Conservation (phyloP, 75 land plant genomes). For the Selaginella moellendorffii region DNA sequence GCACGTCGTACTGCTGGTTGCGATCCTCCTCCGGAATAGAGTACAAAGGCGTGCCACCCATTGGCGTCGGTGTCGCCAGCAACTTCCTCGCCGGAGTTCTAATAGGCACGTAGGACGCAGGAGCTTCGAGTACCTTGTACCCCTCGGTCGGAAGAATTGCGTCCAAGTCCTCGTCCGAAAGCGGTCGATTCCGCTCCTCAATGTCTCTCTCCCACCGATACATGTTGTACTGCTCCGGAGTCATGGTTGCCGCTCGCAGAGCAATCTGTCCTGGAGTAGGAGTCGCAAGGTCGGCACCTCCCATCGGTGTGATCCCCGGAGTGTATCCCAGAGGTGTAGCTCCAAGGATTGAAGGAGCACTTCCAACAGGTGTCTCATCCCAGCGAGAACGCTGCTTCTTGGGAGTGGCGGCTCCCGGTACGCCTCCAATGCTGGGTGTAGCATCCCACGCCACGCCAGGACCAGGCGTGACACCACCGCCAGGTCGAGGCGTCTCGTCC, state of each 20-base stretch:
- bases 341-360: constrained; percentile 70
- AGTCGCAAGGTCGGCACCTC: constrained; percentile 78
- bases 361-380: constrained; percentile 99
- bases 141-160: constrained; percentile 93
- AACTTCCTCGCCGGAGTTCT: constrained; percentile 96
- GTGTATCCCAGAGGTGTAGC: constrained; percentile 69
- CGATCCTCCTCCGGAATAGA: constrained; percentile 91
- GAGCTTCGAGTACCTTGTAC: constrained; percentile 81
- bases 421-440: constrained; percentile 61
- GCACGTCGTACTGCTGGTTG: constrained; percentile 87
- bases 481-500: constrained; percentile 96
- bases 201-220: constrained; percentile 92
- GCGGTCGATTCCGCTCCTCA: constrained; percentile 81
- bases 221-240: constrained; percentile 88
- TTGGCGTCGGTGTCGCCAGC: constrained; percentile 83
- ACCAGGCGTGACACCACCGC: constrained; percentile 59
- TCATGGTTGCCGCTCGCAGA: constrained; percentile 49
- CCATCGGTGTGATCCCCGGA: constrained; percentile 87
- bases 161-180: constrained; percentile 88
- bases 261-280: constrained; percentile 73
- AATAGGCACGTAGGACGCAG: constrained; percentile 84
- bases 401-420: constrained; percentile 80
- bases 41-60: constrained; percentile 73
- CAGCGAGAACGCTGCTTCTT: constrained; percentile 88
- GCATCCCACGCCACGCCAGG: constrained; percentile 99